Conservation (phyloP, 768 basidiomycete species). For the Panaeolus papilionaceus region DNA sequence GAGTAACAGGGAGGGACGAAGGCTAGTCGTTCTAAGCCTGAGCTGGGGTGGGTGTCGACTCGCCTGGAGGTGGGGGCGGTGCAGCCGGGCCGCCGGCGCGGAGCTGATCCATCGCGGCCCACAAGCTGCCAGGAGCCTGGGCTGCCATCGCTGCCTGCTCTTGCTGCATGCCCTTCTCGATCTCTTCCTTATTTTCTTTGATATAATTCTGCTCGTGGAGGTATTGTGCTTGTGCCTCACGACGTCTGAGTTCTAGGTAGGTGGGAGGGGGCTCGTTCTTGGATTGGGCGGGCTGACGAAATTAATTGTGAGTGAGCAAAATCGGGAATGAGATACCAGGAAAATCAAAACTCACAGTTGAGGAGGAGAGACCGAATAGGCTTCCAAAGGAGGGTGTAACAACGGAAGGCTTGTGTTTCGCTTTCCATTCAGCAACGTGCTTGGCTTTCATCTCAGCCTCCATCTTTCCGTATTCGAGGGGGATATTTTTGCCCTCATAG, state of each 20-base stretch:
- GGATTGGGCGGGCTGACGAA: constrained; percentile 26
- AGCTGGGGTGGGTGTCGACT: neutral
- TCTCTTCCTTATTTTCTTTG: constrained; percentile 48
- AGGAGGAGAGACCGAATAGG: constrained; percentile 45
- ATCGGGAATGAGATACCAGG: neutral
- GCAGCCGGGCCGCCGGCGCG: constrained; percentile 24
- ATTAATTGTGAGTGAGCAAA: neutral
- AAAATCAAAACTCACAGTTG: constrained; percentile 24
- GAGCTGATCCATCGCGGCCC: constrained; percentile 50
- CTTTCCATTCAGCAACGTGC: constrained; percentile 85
- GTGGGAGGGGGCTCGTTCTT: constrained; percentile 48
- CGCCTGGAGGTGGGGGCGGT: constrained; percentile 9
- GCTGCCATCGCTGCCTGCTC: constrained; percentile 46
- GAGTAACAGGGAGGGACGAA: neutral
- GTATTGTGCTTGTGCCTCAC: constrained; percentile 57
- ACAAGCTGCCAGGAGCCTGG: constrained; percentile 52
- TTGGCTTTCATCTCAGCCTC: constrained; percentile 83
- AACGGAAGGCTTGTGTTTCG: constrained; percentile 38
- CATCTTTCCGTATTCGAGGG: constrained; percentile 86
- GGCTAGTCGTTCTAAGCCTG: neutral
- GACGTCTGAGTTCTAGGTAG: constrained; percentile 59
- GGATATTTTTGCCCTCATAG: constrained; percentile 88
- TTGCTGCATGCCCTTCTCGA: constrained; percentile 42
- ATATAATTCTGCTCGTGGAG: constrained; percentile 57
- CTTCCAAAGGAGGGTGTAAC: constrained; percentile 42